A percentile compares a stretch with the other conserved stretches of the same genome.
These are phyloP conservation scores for Heterobasidion parviporum DNA, from an alignment of 1,284 basidiomycete species.

Conservation along the genomic window DNA sequence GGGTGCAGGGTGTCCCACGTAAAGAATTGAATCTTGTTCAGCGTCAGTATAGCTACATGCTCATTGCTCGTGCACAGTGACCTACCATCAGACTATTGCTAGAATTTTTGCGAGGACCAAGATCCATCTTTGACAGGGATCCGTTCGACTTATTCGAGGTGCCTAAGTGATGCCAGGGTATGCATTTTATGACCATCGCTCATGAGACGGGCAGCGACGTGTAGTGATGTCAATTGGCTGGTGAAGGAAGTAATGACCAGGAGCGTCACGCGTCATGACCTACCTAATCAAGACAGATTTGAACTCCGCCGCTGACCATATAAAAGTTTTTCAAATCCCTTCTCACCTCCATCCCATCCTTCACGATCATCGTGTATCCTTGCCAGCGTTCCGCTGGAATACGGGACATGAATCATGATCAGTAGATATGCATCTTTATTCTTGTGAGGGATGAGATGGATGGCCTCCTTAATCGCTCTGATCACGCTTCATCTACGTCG, in stretches of 20 bases:
- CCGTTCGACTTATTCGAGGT: not conserved
- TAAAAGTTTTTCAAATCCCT: not conserved
- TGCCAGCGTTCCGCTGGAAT: conserved; percentile 8
- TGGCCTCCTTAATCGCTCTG: conserved; percentile 16
- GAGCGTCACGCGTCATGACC: not conserved
- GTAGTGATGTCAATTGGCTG: not conserved
- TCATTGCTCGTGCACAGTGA: not conserved
- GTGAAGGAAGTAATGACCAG: not conserved
- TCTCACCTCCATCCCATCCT: conserved; percentile 4
- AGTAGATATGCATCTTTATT: not conserved
- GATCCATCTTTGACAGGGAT: conserved; percentile 10
- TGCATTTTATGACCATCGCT: not conserved
- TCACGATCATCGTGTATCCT: conserved; percentile 1
- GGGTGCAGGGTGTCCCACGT: conserved; percentile 65
- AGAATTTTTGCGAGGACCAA: conserved; percentile 10
- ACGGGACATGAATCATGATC: conserved; percentile 1
- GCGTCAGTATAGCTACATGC: not conserved
- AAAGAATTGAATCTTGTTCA: conserved; percentile 70
- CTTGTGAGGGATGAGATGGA: conserved; percentile 8
- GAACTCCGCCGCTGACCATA: conserved; percentile 3
- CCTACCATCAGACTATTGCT: conserved; percentile 12
- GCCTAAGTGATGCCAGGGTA: not conserved
- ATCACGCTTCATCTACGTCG: conserved; percentile 13
- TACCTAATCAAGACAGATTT: not conserved
- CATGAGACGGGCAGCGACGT: not conserved